Evolutionary conservation across 2,329 filamentous ascomycete genomes (phyloP), one percentile per base, ranked within the genome.

Genomic region (Cladophialophora bantiana): DNA sequence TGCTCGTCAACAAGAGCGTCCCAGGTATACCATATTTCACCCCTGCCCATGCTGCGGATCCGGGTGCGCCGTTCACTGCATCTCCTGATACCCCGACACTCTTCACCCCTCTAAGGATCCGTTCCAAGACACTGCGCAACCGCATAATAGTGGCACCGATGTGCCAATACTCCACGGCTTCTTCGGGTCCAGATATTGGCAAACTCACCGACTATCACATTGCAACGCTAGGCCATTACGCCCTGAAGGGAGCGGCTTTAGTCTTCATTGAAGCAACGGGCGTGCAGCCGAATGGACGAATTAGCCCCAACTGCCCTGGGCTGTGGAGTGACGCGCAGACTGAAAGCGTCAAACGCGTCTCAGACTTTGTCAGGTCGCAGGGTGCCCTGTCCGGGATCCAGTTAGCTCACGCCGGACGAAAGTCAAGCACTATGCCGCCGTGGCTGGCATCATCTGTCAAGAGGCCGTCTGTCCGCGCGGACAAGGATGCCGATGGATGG

Each of bases 321-420:
- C 59, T 78, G 7, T 77, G 74, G 74, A 71, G 75, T n/a, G 77
- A 79, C 64, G 71, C 66, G 2, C 78, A 80, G 20, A 77, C 78
- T 38, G 74, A 72, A 40, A 70, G 73, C 10, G 48, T 79, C 58
- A 86, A 84, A 75, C 85, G 86, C 66, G 85, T 94, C 54, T 86
- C 89, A 40, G 91, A 96, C 68, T 96, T 93, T 69, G 87, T 90
- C 2, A 93, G 96, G 81, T 88, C 86, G 32, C 93, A 96, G 78
- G 85, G 84, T 75, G 89, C 93, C 74, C 88, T 90, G 70, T 88
- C 92, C 60, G 92, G 86, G 59, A 89, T 96, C 68, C 93, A 97
- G 81, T 83, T 96, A 4, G 91, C 82, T 1, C 93, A 97, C 74
- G 93, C 92, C 0, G 93, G 93, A 6, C 78, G 86, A 35, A 89